Conservation (phyloP, 2,329 filamentous ascomycete species). For the Aspergillus aculeatus region DNA sequence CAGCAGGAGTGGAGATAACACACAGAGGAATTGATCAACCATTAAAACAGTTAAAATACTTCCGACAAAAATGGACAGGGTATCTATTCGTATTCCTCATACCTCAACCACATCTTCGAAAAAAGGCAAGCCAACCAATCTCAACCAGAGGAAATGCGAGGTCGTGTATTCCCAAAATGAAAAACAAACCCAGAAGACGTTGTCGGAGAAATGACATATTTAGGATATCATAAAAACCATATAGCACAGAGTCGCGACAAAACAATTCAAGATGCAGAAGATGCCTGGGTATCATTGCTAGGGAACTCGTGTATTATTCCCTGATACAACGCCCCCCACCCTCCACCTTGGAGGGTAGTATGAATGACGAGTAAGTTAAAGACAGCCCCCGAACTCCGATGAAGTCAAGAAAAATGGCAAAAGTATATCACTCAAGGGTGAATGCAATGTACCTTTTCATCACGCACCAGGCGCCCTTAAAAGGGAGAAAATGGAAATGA, state of each 20-base stretch:
- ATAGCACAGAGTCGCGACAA: constrained; percentile 19
- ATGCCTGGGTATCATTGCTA: constrained; percentile 41
- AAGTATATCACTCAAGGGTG: constrained; percentile 4
- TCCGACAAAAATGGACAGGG: constrained; percentile 21
- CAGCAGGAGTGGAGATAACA: constrained; percentile 2
- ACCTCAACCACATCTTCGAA: constrained; percentile 18
- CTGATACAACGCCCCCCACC: constrained; percentile 33
- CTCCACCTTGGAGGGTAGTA: not conserved
- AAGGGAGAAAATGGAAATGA: not conserved
- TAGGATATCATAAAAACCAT: constrained; percentile 25
- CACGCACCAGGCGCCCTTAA: constrained; percentile 22
- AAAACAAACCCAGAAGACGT: constrained; percentile 5
- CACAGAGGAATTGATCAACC: not conserved
- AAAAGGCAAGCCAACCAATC: constrained; percentile 14
- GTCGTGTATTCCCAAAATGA: constrained; percentile 14
- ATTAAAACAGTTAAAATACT: constrained; percentile 11
- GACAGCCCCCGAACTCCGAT: constrained; percentile 17
- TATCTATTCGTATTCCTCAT: constrained; percentile 31
- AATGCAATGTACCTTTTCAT: constrained; percentile 8
- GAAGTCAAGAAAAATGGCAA: constrained; percentile 4
- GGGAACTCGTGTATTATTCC: constrained; percentile 44
- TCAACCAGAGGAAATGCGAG: constrained; percentile 11
- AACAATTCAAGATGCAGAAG: constrained; percentile 14
- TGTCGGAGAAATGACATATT: constrained; percentile 12
- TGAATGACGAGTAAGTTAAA: constrained; percentile 5